Evolutionary conservation across 129 eudicot species (phyloP), one percentile per base, ranked within the genome.

Genomic region (Silybum marianum): DNA sequence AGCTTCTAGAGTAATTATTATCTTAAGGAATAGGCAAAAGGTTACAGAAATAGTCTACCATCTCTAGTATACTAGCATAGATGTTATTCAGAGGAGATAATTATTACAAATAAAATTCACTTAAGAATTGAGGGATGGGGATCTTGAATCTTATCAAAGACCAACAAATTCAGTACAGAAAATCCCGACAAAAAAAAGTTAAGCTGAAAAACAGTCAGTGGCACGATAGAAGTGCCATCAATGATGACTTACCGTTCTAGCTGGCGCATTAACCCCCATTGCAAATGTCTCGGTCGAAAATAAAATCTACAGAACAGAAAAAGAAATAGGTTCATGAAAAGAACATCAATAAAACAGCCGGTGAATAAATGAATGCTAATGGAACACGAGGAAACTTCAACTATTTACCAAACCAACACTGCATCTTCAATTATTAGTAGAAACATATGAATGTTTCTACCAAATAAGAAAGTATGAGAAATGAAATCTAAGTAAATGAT

Each of bases 251-350:
- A 96, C 99, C 84, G 99, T 96, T 87, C 98, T 90, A 58, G 99
- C 99, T 22, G 99, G 99, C 82, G 99, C 99, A 85, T 95, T 93
- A 75, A 95, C 99, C 83, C 99, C 99, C 99, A 95, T 93, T 30
- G 99, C 99, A 89, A 95, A 95, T 79, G 99, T 95, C 90, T 95
- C 98, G 0, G 99, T 95, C 24, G 99, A 96, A 84, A 93, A 96
- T 28, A 96, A 80, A 74, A 96, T 85, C 99, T 93, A 72, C 84
- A 84, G 7, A 85, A 62, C 60, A 74, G 2, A 25, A 70, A 22
- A 48, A 14, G 54, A 71, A 75, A 13, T 22, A 18, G 28, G 46
- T 74, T 39, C 42, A 32, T 72, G 25, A 26, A 23, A 16, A 74
- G 19, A 44, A 69, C 28, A 75, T 11, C 28, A 21, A 42, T n/a